Evolutionary conservation across 495 filamentous ascomycete species (phyloP).

Genomic region (Neurospora terricola): DNA sequence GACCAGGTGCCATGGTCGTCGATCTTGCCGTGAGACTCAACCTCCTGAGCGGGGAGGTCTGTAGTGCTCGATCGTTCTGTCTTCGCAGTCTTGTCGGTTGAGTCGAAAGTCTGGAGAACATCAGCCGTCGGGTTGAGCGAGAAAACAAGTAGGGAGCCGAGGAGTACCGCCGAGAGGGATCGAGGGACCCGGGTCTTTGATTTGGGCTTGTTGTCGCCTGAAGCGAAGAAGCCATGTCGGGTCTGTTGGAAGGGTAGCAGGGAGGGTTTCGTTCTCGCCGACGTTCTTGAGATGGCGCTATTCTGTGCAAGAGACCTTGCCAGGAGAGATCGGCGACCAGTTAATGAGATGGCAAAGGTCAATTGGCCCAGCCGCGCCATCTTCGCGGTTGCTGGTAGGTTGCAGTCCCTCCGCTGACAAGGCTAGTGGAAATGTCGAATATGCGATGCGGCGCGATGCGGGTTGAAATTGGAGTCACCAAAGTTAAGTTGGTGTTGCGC

Average conservation of each 20-base stretch:
- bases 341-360: background rate
- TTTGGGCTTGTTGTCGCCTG: conserved; percentile 1
- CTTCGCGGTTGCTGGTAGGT: background rate
- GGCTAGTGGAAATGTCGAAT: background rate
- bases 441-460: background rate
- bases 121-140: conserved; percentile 35
- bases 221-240: conserved; percentile 7
- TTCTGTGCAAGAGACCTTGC: background rate
- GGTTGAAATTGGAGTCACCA: background rate
- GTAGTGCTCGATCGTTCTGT: background rate
- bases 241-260: background rate
- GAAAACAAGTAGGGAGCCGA: conserved; percentile 31
- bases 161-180: conserved; percentile 16
- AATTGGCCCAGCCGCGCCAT: background rate
- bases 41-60: background rate
- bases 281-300: background rate
- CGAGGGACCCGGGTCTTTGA: conserved; percentile 5
- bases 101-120: conserved; percentile 16
- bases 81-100: conserved; percentile 1
- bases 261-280: background rate
- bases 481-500: background rate
- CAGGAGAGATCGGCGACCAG: background rate
- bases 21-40: conserved; percentile 2
- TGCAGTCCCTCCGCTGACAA: background rate
- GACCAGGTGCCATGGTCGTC: conserved; percentile 43